Base-by-base conservation (phyloP, 2,329 filamentous ascomycete genomes). In the Talaromyces sp. region DNA sequence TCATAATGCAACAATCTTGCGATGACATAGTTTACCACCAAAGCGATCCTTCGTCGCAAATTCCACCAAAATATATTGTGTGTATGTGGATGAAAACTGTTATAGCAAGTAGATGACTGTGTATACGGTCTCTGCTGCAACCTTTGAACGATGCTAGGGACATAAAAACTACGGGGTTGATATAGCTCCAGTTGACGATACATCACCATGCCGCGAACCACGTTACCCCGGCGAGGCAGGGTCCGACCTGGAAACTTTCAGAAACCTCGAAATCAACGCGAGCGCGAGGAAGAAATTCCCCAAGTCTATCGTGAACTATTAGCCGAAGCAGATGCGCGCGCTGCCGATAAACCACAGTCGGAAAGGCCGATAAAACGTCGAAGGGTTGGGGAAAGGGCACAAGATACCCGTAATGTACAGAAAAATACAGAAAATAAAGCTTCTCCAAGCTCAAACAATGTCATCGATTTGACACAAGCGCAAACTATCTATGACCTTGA, bases 241-340 rank as follows among this genome's bases (percentile, higher is more conserved):
- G 62, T 50, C 24, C 39, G 67, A 48, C 67, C 64, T 13, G 33
- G 56, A 33, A 66, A 58, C 60, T 27, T 61, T 16, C 68, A 63
- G 54, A 63, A 63, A 39, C 63, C 57, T 19, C 56, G 65, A 41
- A 48, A 64, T n/a, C 45, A 61, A 3, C 19, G 37, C 13, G 10
- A 37, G 11, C 56, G 16, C 22, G 47, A 66, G 39, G 72, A 75
- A 63, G 67, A 76, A 61, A 69, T 78, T 13, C 73, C 77, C 6
- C 72, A 75, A 60, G 73, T 79, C 3, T 81, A 81, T 64, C 72
- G 70, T 54, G 77, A 81, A 54, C 77, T 81, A 77, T 71, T 81
- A 27, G 75, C 75, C 3, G 78, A 80, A 66, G 76, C 75, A 22
- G 75, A 77, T 65, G 70, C 74, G 13, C 73, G 76, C 47, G 73